Evolutionary conservation across 1,139 yeast genomes (phyloP).

Genomic region (Blastobotrys petasosporus): DNA sequence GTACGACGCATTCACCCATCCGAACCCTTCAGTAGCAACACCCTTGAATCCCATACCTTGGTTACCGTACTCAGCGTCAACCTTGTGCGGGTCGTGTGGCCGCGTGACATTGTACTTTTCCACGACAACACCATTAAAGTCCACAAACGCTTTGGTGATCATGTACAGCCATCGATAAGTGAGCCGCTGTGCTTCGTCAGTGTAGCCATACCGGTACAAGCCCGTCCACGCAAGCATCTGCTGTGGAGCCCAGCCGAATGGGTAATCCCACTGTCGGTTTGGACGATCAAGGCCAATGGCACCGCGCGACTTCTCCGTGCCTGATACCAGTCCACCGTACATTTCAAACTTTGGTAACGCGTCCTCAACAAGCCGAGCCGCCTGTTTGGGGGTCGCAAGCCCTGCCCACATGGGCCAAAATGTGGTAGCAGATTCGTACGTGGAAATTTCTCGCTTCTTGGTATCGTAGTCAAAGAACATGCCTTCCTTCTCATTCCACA

Average conservation of each 20-base stretch:
- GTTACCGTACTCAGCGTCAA: slow-evolving; percentile 95
- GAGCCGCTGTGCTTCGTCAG: slow-evolving; percentile 60
- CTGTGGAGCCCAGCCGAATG: slow-evolving; percentile 99
- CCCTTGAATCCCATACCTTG: slow-evolving; percentile 93
- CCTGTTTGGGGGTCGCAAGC: slow-evolving; percentile 67
- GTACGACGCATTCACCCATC: slow-evolving; percentile 93
- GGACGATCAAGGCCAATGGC: slow-evolving; percentile 64
- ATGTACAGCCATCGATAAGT: slow-evolving; percentile 83
- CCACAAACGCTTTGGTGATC: slow-evolving; percentile 90
- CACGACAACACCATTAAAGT: slow-evolving; percentile 90
- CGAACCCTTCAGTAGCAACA: slow-evolving; percentile 89
- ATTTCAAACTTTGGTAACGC: slow-evolving; percentile 73
- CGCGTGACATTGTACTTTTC: slow-evolving; percentile 91
- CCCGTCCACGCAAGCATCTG: slow-evolving; percentile 95
- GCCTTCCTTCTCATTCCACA: slow-evolving; percentile 80
- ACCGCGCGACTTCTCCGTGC: slow-evolving; percentile 75
- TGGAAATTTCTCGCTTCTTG: slow-evolving; percentile 47
- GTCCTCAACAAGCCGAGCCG: slow-evolving; percentile 50
- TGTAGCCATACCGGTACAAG: slow-evolving; percentile 63
- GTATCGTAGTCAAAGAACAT: slow-evolving; percentile 84
- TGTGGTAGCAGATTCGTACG: slow-evolving; percentile 82
- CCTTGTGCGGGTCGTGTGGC: slow-evolving; percentile 81
- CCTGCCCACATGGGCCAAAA: slow-evolving; percentile 94
- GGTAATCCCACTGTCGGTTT: slow-evolving; percentile 96
- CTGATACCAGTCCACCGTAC: slow-evolving; percentile 84